Evolutionary conservation across 768 basidiomycete species (phyloP).

Genomic region (Lactarius hengduanensis): DNA sequence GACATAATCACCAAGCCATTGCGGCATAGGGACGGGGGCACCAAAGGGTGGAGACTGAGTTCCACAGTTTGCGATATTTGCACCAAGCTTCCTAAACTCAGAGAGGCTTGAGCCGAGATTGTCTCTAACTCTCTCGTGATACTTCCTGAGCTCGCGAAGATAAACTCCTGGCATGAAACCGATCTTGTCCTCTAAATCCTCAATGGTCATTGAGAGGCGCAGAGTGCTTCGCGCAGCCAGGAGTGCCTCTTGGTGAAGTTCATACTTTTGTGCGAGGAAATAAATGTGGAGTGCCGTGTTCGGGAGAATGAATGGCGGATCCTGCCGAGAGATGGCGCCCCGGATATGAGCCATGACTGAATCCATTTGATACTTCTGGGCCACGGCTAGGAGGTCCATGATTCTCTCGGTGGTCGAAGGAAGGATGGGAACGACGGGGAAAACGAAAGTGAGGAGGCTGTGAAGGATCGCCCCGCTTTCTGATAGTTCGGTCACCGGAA

Average conservation of each 20-base stretch:
- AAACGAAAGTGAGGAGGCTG: not conserved
- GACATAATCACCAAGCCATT: not conserved
- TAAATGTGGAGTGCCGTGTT: not conserved
- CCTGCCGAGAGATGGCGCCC: not conserved
- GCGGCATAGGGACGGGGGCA: too few species aligned
- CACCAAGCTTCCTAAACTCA: not conserved
- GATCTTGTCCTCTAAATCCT: not conserved
- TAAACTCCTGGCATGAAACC: not conserved
- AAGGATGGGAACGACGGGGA: not conserved
- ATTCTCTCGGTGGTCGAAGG: not conserved
- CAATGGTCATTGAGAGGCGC: not conserved
- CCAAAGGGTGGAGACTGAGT: too few species aligned
- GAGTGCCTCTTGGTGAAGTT: not conserved
- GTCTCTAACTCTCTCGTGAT: not conserved
- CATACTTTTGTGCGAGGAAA: constrained; percentile 1
- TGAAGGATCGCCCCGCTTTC: not conserved
- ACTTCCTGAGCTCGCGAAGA: not conserved
- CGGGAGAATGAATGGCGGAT: not conserved
- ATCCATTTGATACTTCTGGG: not conserved
- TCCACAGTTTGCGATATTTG: not conserved
- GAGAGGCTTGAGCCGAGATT: not conserved
- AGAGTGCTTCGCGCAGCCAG: not conserved
- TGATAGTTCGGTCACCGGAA: not conserved
- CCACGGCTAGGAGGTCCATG: not conserved
- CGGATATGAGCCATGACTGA: not conserved